Base-by-base conservation (phyloP, 768 basidiomycete species). In the Lactarius hengduanensis region DNA sequence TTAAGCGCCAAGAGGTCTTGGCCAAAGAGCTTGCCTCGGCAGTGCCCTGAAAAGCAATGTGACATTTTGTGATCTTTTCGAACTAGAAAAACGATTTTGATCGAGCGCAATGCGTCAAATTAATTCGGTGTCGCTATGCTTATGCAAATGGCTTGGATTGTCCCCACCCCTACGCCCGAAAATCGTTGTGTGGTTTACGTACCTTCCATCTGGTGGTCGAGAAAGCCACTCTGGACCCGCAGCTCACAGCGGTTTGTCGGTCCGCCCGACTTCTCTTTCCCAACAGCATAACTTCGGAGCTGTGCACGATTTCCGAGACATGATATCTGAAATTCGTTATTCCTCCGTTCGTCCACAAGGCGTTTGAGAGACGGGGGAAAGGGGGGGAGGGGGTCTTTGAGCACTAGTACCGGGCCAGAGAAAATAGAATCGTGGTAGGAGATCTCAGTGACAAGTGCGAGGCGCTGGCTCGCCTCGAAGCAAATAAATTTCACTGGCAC, bases 101-200 rank as follows among this genome's bases (percentile, higher is more conserved):
- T 66, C 30, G 32, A 54, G 22, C 45, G 28, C n/a, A 10, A n/a
- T 26, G 15, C 38, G 45, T 16, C 60, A 38, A 43, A 54, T 30
- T 13, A 38, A 53, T 45, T 28, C 50, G 30, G 22, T 28, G 57
- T 26, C 55, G n/a, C 6, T n/a, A 10, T 9, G 13, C 47, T 43
- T 41, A 43, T 43, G 43, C 18, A 58, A n/a, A 55, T 22, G 40
- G 32, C 26, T 26, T 26, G 26, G 22, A 40, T 15, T 8, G 58
- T 67, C 43, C 50, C 41, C 53, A 63, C 62, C 58, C 40, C 34
- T 63, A 40, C 43, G 58, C 66, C 58, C 58, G 56, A 63, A 34
- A 55, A 53, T 30, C 34, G 18, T 18, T 7, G 18, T 47, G 13
- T 34, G 30, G 28, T 28, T 40, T 61, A 38, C 32, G 55, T 34